phyloP scores from a whole-genome alignment of 257 asterid species.

The Haberlea rhodopensis region DNA sequence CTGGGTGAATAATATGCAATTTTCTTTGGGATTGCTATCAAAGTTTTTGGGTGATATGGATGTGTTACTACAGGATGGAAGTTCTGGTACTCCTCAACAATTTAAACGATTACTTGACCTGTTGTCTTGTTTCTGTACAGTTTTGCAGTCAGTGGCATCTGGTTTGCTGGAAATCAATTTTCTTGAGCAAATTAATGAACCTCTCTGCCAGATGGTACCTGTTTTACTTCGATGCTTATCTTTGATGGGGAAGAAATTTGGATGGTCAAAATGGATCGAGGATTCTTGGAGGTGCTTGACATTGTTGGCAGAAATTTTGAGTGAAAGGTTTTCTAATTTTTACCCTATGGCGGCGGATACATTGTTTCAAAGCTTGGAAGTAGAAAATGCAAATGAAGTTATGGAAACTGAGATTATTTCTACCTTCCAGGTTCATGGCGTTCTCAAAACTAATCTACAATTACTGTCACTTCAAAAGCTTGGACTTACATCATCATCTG shows the following conservation, averaged over 20 bases:
- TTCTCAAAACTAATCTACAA: slow-evolving; percentile 91
- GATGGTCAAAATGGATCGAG: slow-evolving; percentile 94
- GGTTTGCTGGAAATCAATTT: slow-evolving; percentile 91
- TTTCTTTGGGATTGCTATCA: slow-evolving; percentile 82
- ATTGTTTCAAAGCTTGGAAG: slow-evolving; percentile 80
- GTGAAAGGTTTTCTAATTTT: slow-evolving; percentile 76
- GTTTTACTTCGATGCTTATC: slow-evolving; percentile 74
- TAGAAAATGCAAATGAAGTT: slow-evolving; percentile 37
- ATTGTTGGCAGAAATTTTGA: slow-evolving; percentile 89
- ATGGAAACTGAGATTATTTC: slow-evolving; percentile 41
- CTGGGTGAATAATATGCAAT: slow-evolving; percentile 97
- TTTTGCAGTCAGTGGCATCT: slow-evolving; percentile 89
- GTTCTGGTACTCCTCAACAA: slow-evolving; percentile 78
- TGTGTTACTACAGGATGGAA: slow-evolving; percentile 76
- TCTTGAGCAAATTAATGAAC: slow-evolving; percentile 77
- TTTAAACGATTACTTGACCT: slow-evolving; percentile 79
- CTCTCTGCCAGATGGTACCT: slow-evolving; percentile 89
- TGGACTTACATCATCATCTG: slow-evolving; percentile 80
- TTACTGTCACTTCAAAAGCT: slow-evolving; percentile 87
- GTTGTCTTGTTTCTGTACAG: slow-evolving; percentile 83
- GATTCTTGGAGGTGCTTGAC: slow-evolving; percentile 99
- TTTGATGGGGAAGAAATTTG: slow-evolving; percentile 80
- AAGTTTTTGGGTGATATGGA: slow-evolving; percentile 98
- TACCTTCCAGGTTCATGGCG: slow-evolving; percentile 90
- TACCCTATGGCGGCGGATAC: slow-evolving; percentile 74